These are phyloP conservation scores for Fusarium sp. DNA, from an alignment of 2,329 filamentous ascomycete species.

Conservation along the genomic window DNA sequence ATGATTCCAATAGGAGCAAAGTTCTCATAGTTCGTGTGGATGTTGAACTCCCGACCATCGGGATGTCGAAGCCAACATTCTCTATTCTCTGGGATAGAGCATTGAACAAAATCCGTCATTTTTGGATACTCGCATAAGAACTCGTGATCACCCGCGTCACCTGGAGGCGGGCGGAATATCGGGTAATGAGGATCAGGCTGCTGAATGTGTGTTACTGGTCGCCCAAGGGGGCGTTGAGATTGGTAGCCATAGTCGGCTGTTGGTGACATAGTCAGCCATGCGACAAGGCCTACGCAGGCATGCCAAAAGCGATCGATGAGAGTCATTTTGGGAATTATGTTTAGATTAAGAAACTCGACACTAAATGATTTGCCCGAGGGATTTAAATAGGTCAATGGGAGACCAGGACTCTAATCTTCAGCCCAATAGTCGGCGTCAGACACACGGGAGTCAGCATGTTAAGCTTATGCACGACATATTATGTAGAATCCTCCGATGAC, in stretches of 20 bases:
- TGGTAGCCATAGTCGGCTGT: conserved; percentile 11
- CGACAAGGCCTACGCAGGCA: conserved; percentile 31
- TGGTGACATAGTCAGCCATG: conserved; percentile 43
- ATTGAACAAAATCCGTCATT: conserved; percentile 46
- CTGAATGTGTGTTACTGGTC: conserved; percentile 9
- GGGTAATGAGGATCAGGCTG: not conserved
- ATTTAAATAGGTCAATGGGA: not conserved
- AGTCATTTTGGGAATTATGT: conserved; percentile 26
- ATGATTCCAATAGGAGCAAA: conserved; percentile 37
- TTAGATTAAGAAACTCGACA: too few relatives aligned
- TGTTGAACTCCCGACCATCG: conserved; percentile 44
- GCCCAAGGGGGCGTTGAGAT: conserved; percentile 29
- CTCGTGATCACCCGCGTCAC: conserved; percentile 22
- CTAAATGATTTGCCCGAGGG: not conserved
- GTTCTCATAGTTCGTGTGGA: conserved; percentile 50
- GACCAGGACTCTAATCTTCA: too few relatives aligned
- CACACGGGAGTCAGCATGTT: too few relatives aligned
- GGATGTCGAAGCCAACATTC: conserved; percentile 49
- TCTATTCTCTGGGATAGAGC: conserved; percentile 46
- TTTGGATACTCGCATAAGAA: conserved; percentile 48
- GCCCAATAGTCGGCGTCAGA: not conserved
- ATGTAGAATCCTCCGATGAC: not conserved
- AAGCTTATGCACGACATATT: not conserved
- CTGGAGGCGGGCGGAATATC: conserved; percentile 30
- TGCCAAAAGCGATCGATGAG: conserved; percentile 41